These are phyloP conservation scores for Hyaloscypha variabilis DNA, from an alignment of 495 filamentous ascomycete genomes.

Conservation along the genomic window DNA sequence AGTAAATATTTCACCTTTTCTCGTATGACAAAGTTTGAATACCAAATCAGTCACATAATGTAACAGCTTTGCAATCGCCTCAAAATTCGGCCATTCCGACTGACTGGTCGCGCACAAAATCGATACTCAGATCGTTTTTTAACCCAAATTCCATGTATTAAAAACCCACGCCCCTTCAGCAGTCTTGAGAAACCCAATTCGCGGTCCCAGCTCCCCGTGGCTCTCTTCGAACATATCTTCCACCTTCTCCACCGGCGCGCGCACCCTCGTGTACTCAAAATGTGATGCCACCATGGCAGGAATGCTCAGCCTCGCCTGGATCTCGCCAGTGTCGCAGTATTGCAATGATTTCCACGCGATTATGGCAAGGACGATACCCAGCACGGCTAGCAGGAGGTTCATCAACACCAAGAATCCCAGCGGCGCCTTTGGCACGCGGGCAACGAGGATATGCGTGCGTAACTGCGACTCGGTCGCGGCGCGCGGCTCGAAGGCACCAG, in stretches of 20 bases:
- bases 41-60: too few species aligned
- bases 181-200: neutral
- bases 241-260: neutral
- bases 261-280: neutral
- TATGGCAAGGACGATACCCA: neutral
- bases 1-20: too few species aligned
- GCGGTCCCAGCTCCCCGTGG: neutral
- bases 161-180: neutral
- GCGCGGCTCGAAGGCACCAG: neutral
- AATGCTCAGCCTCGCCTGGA: slow-evolving; percentile 4
- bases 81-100: too few species aligned
- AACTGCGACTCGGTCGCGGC: neutral
- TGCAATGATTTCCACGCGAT: neutral
- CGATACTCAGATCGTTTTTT: too few species aligned
- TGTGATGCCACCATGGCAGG: neutral
- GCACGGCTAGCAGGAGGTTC: neutral
- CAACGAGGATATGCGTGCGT: neutral
- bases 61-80: too few species aligned
- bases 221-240: neutral
- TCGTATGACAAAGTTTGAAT: too few species aligned
- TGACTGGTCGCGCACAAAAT: too few species aligned
- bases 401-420: neutral
- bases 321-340: neutral
- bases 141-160: neutral
- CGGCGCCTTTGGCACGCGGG: neutral